These are phyloP conservation scores for Bipolaris sorokiniana DNA, from an alignment of 2,329 filamentous ascomycete genomes.

Conservation along the genomic window DNA sequence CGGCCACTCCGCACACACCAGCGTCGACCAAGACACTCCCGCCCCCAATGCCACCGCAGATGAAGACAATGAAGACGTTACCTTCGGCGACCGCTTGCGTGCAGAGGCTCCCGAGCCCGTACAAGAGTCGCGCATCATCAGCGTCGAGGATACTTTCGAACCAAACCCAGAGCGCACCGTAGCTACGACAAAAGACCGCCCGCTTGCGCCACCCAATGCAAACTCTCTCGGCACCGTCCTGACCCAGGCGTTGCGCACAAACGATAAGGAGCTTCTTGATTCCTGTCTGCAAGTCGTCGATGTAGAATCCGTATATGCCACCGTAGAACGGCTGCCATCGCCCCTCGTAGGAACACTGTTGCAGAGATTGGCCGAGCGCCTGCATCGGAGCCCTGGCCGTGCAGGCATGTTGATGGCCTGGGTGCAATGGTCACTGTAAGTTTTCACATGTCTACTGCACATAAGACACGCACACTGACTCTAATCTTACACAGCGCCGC, in stretches of 20 bases:
- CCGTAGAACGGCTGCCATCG: conserved; percentile 89
- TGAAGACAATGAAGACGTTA: conserved; percentile 63
- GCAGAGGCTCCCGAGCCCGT: conserved; percentile 57
- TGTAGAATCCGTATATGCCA: conserved; percentile 77
- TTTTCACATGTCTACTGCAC: not conserved
- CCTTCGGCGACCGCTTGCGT: conserved; percentile 86
- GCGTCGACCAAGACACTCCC: conserved; percentile 36
- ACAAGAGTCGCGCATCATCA: conserved; percentile 62
- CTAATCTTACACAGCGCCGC: conserved; percentile 59
- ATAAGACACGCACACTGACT: conserved; percentile 3
- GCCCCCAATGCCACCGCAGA: conserved; percentile 29
- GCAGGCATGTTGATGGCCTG: conserved; percentile 91
- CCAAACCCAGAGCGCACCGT: conserved; percentile 53
- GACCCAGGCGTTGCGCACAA: conserved; percentile 88
- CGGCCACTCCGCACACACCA: conserved; percentile 20
- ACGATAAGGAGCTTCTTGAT: conserved; percentile 88
- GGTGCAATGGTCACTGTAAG: conserved; percentile 85
- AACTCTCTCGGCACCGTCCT: conserved; percentile 91
- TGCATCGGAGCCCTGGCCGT: conserved; percentile 85
- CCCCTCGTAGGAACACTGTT: conserved; percentile 79
- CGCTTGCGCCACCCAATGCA: conserved; percentile 68
- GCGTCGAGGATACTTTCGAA: conserved; percentile 68
- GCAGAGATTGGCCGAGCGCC: conserved; percentile 81
- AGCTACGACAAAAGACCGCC: conserved; percentile 52
- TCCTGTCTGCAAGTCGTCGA: conserved; percentile 86